Base-by-base conservation (phyloP, 768 basidiomycete species). In the Russula virescens region DNA sequence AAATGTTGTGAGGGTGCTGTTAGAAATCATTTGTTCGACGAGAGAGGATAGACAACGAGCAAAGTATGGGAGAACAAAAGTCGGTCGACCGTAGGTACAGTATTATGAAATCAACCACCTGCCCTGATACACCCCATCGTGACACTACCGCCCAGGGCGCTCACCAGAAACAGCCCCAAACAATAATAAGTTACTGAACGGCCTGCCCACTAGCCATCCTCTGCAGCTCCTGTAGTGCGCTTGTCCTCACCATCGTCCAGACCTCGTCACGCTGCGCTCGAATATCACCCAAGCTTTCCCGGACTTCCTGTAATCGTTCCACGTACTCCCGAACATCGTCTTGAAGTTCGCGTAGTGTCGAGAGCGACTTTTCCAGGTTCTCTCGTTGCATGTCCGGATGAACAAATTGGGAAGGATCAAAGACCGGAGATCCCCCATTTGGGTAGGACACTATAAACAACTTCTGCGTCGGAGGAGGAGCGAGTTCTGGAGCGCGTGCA, bases 271-370 rank as follows among this genome's bases (percentile, higher is more conserved):
- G 78, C 70, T 91, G 89, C 2, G 81, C 80, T 58, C 85, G 77
- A 34, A 88, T 81, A 66, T 89, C 86, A 6, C 92, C 92, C 59
- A 94, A 72, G 2, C 84, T 84, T 67, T 94, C 90, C 57, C 92
- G 75, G 58, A 94, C 89, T 71, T 94, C 92, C 69, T 89, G 83
- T 58, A 94, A 73, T 28, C 91, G 82, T 69, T 93, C 91, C 6
- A 88, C 84, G 70, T 94, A 94, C 73, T 94, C 92, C 49, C 90
- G 79, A 6, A 88, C 88, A 68, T 94, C 92, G 69, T 94, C 92
- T 67, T 90, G 87, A 23, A 94, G 76, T 67, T 94, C 92, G 55
- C 88, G 83, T 56, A 94, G 74, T 2, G 83, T 80, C 18, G 86
- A 82, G 42, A 93, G 68, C 16, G 87, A 84, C 71, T 89, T 91